These are phyloP conservation scores for Graphiopsis chlorocephala DNA, from an alignment of 2,329 filamentous ascomycete species.

Conservation along the genomic window DNA sequence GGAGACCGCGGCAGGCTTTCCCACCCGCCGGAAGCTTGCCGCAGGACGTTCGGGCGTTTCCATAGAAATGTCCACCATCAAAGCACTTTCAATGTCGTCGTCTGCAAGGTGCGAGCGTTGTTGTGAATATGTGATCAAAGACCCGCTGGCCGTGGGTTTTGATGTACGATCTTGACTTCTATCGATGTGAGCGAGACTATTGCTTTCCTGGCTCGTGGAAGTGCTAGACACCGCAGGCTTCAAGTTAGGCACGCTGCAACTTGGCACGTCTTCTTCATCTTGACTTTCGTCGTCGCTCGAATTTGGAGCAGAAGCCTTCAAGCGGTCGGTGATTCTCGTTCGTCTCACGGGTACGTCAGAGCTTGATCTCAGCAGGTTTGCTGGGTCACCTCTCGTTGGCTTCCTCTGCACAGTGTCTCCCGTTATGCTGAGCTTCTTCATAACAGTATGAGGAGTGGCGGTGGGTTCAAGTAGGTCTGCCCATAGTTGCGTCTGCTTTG, in stretches of 20 bases:
- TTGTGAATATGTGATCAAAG: conserved; percentile 56
- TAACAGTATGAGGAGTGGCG: conserved; percentile 1
- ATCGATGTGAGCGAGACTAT: background rate
- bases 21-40: conserved; percentile 23
- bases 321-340: conserved; percentile 33
- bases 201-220: background rate
- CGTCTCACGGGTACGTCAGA: conserved; percentile 11
- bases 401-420: background rate
- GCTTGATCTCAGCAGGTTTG: background rate
- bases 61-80: conserved; percentile 34
- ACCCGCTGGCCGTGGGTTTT: conserved; percentile 4
- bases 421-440: conserved; percentile 12
- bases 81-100: conserved; percentile 40
- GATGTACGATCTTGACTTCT: background rate
- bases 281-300: conserved; percentile 21
- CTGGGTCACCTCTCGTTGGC: background rate
- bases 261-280: conserved; percentile 18
- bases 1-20: conserved; percentile 15
- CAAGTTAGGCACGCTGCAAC: too few species aligned
- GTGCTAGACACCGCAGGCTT: background rate
- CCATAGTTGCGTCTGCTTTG: conserved; percentile 34
- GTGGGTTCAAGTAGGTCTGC: conserved; percentile 15
- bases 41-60: conserved; percentile 22
- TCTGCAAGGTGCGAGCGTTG: conserved; percentile 60
- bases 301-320: conserved; percentile 32